These are phyloP conservation scores for Mycena galericulata DNA, from an alignment of 768 basidiomycete genomes.

Conservation along the genomic window DNA sequence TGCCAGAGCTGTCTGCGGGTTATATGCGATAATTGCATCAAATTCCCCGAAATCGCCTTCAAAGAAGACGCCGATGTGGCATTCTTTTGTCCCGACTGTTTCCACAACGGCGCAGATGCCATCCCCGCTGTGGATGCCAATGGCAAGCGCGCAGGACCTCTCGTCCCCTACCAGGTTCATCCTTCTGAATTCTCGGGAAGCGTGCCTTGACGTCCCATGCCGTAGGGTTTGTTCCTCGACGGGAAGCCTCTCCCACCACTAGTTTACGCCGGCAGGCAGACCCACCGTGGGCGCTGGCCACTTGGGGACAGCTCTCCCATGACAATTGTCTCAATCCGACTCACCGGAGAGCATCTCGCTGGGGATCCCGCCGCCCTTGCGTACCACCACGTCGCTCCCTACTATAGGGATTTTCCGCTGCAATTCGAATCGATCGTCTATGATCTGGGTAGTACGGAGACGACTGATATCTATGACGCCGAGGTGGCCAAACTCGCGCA, in stretches of 20 bases:
- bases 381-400: not conserved
- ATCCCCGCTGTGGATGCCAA: not conserved
- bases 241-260: not conserved
- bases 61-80: too few relatives aligned
- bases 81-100: not conserved
- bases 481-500: not conserved
- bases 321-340: not conserved
- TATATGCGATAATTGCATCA: not conserved
- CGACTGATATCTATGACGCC: not conserved
- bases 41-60: not conserved
- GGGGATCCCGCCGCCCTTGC: not conserved
- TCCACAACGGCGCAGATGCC: not conserved
- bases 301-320: not conserved
- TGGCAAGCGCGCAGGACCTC: not conserved
- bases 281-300: not conserved
- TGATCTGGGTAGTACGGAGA: not conserved
- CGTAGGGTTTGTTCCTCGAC: not conserved
- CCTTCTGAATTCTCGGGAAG: not conserved
- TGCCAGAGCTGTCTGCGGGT: not conserved
- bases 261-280: not conserved
- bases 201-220: not conserved
- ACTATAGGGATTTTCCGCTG: not conserved
- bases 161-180: not conserved
- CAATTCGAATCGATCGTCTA: not conserved
- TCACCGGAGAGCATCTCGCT: not conserved